These are phyloP conservation scores for Salix koriyanagi DNA, from an alignment of 345 rosid genomes.

Conservation along the genomic window DNA sequence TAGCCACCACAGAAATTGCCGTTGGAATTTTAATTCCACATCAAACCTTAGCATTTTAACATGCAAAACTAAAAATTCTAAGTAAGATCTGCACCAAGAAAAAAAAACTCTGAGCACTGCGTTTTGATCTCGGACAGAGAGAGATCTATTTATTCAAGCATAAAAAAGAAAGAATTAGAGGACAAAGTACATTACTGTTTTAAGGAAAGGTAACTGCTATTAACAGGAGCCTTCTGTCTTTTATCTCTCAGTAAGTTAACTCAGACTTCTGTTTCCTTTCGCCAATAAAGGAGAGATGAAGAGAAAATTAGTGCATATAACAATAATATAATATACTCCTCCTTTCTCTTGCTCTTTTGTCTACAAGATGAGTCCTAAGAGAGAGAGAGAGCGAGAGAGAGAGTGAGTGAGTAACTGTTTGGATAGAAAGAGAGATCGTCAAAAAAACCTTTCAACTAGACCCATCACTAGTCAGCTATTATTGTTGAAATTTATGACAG, in stretches of 20 bases:
- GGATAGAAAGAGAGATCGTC: no score
- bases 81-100: neutral
- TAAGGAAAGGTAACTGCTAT: neutral
- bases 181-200: neutral
- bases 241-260: neutral
- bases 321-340: neutral
- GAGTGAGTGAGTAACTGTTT: no score
- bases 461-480: no score
- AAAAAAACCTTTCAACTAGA: no score
- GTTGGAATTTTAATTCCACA: no score
- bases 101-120: neutral
- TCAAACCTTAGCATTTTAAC: no score
- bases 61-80: neutral
- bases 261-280: neutral
- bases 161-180: neutral
- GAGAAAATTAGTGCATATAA: neutral
- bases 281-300: neutral
- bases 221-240: neutral
- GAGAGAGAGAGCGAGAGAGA: no score
- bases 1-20: no score
- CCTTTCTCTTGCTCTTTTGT: no score
- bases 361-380: neutral
- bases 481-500: no score
- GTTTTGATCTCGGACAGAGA: neutral
- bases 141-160: neutral